Base-by-base conservation (phyloP, 345 rosid species). In the Rhizophora mangle region DNA sequence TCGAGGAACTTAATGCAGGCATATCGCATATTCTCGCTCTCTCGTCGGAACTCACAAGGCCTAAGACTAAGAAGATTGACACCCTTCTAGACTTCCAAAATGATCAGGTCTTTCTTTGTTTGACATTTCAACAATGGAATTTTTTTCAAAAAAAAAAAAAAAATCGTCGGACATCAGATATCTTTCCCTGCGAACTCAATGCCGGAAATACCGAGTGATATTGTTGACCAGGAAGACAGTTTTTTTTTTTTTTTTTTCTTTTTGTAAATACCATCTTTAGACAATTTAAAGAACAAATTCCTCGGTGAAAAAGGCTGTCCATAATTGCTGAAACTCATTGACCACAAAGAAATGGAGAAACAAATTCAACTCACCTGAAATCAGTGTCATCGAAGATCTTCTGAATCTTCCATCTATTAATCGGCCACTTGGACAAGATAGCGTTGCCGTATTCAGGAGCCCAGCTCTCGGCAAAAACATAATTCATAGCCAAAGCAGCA, bases 401-500 rank as follows among this genome's bases (percentile, higher is more conserved):
- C 46, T 86, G 96, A 18, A 87, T 90, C 69, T 68, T 77, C 83
- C 82, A 89, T 39, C 65, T 71, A 81, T 85, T 85, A 63, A 94
- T 94, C 60, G 97, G 97, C 96, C 96, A 94, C 77, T 78, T 87
- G 6, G 98, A 94, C 47, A 91, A 78, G 31, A 94, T 75, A 58
- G 98, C 97, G 82, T 94, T 94, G 13, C 98, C 98, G 72, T 91
- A 94, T 77, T 94, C 97, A 29, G 98, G 98, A 55, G 98, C 98
- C 98, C 98, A 94, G 78, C 97, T 91, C 80, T 94, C 98, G 9
- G 98, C 98, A 78, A 91, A 94, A 15, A 84, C 95, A 65, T 91
- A 91, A 32, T 76, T 81, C 98, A 94, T 91, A 55, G 92, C 93
- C 77, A 94, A 80, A 46, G 95, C 95, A 13, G 82, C 79, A 13